Percentiles rank a stretch among this genome's conserved stretches.
phyloP scores from a whole-genome alignment of 2,329 filamentous ascomycete species.

The Monosporascus sp. region DNA sequence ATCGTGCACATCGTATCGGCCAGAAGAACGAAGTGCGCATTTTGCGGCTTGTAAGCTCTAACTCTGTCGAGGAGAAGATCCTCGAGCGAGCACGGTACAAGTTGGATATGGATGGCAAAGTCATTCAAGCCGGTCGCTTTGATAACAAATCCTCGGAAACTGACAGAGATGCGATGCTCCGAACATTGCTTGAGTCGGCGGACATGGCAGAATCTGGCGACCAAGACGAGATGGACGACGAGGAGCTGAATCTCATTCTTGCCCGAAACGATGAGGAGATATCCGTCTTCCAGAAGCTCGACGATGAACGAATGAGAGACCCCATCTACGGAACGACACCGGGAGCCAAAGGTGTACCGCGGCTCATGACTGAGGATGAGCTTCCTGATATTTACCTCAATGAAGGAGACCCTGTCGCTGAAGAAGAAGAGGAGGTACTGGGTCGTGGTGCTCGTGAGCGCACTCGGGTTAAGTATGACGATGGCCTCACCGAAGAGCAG shows the following conservation, averaged over 20 bases:
- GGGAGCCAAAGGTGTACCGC: conserved; percentile 60
- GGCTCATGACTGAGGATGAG: conserved; percentile 82
- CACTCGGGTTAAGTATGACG: conserved; percentile 91
- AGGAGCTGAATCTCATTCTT: conserved; percentile 92
- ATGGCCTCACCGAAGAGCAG: conserved; percentile 96
- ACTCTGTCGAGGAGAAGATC: conserved; percentile 98
- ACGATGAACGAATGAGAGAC: conserved; percentile 64
- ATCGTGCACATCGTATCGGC: conserved; percentile 99
- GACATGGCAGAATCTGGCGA: conserved; percentile 64
- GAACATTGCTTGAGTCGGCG: conserved; percentile 84
- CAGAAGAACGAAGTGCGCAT: conserved; percentile 99
- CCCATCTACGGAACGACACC: conserved; percentile 64
- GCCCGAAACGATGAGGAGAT: conserved; percentile 83
- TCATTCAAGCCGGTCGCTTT: conserved; percentile 98
- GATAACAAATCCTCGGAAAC: conserved; percentile 99
- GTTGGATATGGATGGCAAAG: conserved; percentile 98
- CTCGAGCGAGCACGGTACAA: conserved; percentile 95
- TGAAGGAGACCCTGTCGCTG: conserved; percentile 74
- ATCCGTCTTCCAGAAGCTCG: conserved; percentile 71
- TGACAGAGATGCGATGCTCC: conserved; percentile 92
- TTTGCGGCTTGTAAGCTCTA: conserved; percentile 88
- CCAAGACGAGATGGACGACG: conserved; percentile 97
- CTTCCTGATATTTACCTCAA: conserved; percentile 90
- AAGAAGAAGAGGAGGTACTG: conserved; percentile 70
- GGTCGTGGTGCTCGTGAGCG: conserved; percentile 93